Evolutionary conservation across 371 early-diverging fungal species (phyloP).

Genomic region (Mucor velutinosus): DNA sequence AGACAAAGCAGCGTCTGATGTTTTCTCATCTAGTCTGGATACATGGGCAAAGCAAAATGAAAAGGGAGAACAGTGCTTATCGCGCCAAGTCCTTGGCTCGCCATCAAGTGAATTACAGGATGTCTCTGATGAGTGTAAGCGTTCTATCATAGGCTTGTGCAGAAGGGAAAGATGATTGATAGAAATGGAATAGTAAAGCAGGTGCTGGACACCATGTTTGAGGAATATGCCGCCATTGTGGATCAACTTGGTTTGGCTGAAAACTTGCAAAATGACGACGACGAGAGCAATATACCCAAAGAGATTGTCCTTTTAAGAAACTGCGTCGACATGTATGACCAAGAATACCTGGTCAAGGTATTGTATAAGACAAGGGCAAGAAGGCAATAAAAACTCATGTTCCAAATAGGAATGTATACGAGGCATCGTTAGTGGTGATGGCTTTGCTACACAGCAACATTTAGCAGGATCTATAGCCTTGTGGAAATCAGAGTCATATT

Average conservation of each 20-base stretch:
- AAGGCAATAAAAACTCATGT: not conserved
- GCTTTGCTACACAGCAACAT: constrained; percentile 35
- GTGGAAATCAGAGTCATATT: constrained; percentile 35
- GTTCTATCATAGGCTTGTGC: not conserved
- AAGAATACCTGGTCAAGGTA: constrained; percentile 38
- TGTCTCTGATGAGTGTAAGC: constrained; percentile 16
- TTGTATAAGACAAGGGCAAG: not conserved
- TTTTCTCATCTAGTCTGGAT: constrained; percentile 15
- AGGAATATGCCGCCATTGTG: constrained; percentile 16
- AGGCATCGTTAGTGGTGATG: constrained; percentile 19
- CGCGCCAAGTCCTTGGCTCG: constrained; percentile 10
- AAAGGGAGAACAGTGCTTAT: constrained; percentile 23
- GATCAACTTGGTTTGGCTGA: constrained; percentile 11
- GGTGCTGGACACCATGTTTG: constrained; percentile 22
- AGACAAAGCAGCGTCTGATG: not conserved
- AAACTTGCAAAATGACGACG: not conserved
- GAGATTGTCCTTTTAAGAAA: constrained; percentile 12
- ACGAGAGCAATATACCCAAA: constrained; percentile 13
- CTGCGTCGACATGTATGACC: constrained; percentile 33
- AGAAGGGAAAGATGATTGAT: not conserved
- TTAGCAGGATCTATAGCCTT: constrained; percentile 32
- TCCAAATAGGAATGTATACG: constrained; percentile 26
- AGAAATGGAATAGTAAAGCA: constrained; percentile 6
- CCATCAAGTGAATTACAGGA: constrained; percentile 17
- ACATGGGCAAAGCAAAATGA: constrained; percentile 25